Base-by-base conservation (phyloP, 768 basidiomycete genomes). In the Collybia sp. region DNA sequence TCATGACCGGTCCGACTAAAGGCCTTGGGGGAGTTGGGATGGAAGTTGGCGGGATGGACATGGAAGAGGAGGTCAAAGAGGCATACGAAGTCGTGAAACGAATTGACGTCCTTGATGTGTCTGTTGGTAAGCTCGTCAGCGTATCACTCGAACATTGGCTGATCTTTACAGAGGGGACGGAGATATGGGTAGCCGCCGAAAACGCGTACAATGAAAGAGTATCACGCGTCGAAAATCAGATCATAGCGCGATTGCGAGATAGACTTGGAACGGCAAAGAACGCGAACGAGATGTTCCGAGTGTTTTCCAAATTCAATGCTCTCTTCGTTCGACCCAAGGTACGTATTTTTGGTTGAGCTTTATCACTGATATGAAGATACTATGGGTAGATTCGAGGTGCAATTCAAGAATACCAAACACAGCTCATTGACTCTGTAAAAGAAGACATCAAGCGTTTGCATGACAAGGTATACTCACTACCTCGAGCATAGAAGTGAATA, bases 231-330 rank as follows among this genome's bases (percentile, higher is more conserved):
- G 96, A 99, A 70, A 97, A 97, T 67, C 95, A 97, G 64, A 98
- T 98, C 60, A 98, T 98, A 62, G 88, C 95, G 12, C 76, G 91
- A 30, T 65, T 99, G 40, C 77, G 95, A 18, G 95, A 97, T 65
- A 76, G 91, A 48, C 75, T 98, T 10, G 96, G 93, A 12, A 95
- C 93, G 12, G 96, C 96, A 17, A 73, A 93, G 30, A 99, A 97
- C 62, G 95, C 96, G 12, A 95, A 96, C 62, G 96, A 98, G 69
- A 99, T 98, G 96, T 98, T 99, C 69, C 79, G 95, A 43, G 95
- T 98, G 38, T 98, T 99, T 66, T 94, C 92, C 13, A 95, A 95
- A 66, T 98, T 97, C 73, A 98, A 99, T 61, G 90, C 93, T 0
- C 67, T 98, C 31, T 96, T 98, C 60, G 94, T 98, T 31, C 75